Evolutionary conservation across 768 basidiomycete species (phyloP), one percentile per base, ranked within the genome.

Genomic region (Mycena haematopus): DNA sequence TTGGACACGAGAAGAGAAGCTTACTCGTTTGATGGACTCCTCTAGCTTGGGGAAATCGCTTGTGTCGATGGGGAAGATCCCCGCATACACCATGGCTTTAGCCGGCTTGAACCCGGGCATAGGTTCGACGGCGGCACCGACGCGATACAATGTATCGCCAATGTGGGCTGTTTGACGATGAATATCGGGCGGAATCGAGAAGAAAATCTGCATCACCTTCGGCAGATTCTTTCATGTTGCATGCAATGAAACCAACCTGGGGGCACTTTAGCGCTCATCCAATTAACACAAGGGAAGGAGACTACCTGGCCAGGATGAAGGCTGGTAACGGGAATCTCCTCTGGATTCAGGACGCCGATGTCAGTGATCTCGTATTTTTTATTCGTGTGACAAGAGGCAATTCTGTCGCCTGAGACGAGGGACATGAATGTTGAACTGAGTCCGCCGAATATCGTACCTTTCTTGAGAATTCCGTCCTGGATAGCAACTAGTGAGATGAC

Each of bases 51-150:
- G 81, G 71, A 98, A 99, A 71, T 98, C 95, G 58, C 82, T 91
- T 54, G 87, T 91, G 61, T 99, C 94, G 31, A 97, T 82, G 0
- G 97, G 97, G 73, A 94, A 99, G 38, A 99, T 83, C 22, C 97
- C 97, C 6, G 96, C 95, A 72, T 89, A 98, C 19, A 98, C 96
- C 96, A 99, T 99, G 6, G 96, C 88, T 75, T 96, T 95, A 31
- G 92, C 85, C 29, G 91, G 91, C 71, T 92, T 89, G 80, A 98
- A 98, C 1, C 94, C 94, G 22, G 92, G 89, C 78, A 99, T 86
- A 0, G 95, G 87, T 38, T 91, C 86, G 10, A 95, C 93, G 14
- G 79, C 77, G 61, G 85, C 82, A 22, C 92, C 91, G 11, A 86
- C 82, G 15, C 83, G 87, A 75, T 94, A 84, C 54, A 99, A 80